Conservation (phyloP, 2,329 filamentous ascomycete genomes). For the Blastomyces silverae region DNA sequence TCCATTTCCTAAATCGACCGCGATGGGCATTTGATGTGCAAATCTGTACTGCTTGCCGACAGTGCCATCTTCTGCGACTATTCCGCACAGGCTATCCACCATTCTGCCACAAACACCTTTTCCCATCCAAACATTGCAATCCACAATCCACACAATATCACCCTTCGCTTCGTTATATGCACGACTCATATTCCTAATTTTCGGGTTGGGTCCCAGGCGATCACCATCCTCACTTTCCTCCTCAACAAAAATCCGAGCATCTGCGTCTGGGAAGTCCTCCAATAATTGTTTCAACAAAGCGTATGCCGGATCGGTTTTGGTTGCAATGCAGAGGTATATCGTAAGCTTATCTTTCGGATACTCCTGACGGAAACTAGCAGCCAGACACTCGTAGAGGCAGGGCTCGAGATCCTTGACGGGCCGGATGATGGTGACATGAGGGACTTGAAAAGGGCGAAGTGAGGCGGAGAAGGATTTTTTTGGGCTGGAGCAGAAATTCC, state of each 20-base stretch:
- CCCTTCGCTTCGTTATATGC: slow-evolving; percentile 83
- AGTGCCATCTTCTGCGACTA: slow-evolving; percentile 38
- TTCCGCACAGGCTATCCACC: slow-evolving; percentile 79
- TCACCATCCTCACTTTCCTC: slow-evolving; percentile 57
- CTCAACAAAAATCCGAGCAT: slow-evolving; percentile 71
- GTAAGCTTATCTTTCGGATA: slow-evolving; percentile 73
- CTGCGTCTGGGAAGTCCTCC: slow-evolving; percentile 62
- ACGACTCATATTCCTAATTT: slow-evolving; percentile 92
- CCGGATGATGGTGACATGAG: slow-evolving; percentile 82
- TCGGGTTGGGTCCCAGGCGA: slow-evolving; percentile 88
- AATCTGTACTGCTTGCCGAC: slow-evolving; percentile 64
- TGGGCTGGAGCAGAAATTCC: slow-evolving; percentile 47
- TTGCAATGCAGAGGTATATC: slow-evolving; percentile 74
- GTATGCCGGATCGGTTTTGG: slow-evolving; percentile 67
- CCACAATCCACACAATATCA: slow-evolving; percentile 87
- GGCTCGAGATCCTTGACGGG: slow-evolving; percentile 91
- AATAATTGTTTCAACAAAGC: slow-evolving; percentile 65
- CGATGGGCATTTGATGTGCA: slow-evolving; percentile 86
- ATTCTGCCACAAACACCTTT: slow-evolving; percentile 74
- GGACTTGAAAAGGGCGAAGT: slow-evolving; percentile 47
- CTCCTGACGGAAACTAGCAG: slow-evolving; percentile 72
- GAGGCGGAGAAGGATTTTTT: slow-evolving; percentile 38
- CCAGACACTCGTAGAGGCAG: slow-evolving; percentile 83
- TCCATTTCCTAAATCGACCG: slow-evolving; percentile 58
- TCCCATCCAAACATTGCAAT: slow-evolving; percentile 93